Conservation (phyloP, 139 green algal genomes). For the Pseudopediastrum boryanum region DNA sequence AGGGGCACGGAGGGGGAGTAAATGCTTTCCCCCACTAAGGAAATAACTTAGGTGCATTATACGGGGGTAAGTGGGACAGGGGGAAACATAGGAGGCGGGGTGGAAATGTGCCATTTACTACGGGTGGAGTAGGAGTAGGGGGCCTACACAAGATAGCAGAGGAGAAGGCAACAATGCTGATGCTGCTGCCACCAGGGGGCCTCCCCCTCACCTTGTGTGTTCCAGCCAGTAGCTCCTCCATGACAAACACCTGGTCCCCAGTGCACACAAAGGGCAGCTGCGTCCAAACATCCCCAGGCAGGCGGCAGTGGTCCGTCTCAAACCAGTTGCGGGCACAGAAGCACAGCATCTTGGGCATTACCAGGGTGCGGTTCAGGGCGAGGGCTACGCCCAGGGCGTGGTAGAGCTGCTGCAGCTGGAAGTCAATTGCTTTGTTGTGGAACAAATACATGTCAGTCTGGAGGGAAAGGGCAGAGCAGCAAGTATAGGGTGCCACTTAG, state of each 20-base stretch:
- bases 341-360: slow-evolving; percentile 6
- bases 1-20: too few species aligned
- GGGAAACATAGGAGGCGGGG: neutral
- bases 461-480: neutral
- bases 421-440: slow-evolving; percentile 6
- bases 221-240: neutral
- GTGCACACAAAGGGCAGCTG: neutral
- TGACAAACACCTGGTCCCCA: neutral
- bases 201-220: neutral
- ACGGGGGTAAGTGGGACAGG: neutral
- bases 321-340: neutral
- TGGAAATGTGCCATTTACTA: too few species aligned
- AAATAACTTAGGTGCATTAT: too few species aligned
- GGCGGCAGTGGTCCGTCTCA: neutral
- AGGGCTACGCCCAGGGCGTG: slow-evolving; percentile 1
- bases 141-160: too few species aligned
- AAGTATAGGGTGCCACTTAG: too few species aligned
- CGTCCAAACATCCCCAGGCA: neutral
- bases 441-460: slow-evolving; percentile 11
- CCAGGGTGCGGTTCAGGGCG: slow-evolving; percentile 2
- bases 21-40: too few species aligned
- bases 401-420: slow-evolving; percentile 13
- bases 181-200: neutral
- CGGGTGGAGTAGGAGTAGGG: too few species aligned
- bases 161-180: neutral